Base-by-base conservation (phyloP, 2,329 filamentous ascomycete species). In the Fusarium succisae region DNA sequence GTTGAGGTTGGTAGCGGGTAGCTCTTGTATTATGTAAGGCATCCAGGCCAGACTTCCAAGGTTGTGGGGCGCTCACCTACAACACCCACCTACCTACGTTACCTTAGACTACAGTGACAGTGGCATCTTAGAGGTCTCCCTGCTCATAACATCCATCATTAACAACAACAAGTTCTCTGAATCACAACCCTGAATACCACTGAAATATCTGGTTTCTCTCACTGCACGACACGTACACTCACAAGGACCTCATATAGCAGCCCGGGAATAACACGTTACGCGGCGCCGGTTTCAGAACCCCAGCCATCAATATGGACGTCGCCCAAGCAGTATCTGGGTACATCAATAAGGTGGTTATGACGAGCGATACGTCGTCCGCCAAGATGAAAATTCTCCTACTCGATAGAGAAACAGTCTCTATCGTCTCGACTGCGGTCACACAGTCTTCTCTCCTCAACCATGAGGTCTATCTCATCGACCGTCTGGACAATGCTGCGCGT, bases 371-470 rank as follows among this genome's bases (percentile, higher is more conserved):
- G 80, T 87, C 90, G 57, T 92, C 94, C 28, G 90, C 94, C 47
- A 98, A 98, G 87, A 99, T 99, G 96, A 99, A 99, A 91, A 96
- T 98, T 70, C 86, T 99, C 65, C 87, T 99, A 73, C 87, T 99
- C 77, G 96, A 99, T 83, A 92, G 91, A 84, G 96, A 98, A 84
- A 99, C 96, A 75, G 92, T 98, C 28, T 91, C 94, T 22, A 97
- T 98, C 76, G 91, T 98, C 26, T 99, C 97, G 15, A 97, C 95
- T 10, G 95, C 96, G 62, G 96, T 96, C 70, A 98, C 96, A 4
- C 97, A 99, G 82, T 99, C 96, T 35, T 91, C 94, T 44, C 90
- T 99, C 26, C 91, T 99, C 72, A 98, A 94, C 80, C 95, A 99
- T 85, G 96, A 98, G 85, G 94, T 99, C 76, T 99, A 98, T 84